These are phyloP conservation scores for Blastosporella zonata DNA, from an alignment of 1,284 basidiomycete genomes.

Conservation along the genomic window DNA sequence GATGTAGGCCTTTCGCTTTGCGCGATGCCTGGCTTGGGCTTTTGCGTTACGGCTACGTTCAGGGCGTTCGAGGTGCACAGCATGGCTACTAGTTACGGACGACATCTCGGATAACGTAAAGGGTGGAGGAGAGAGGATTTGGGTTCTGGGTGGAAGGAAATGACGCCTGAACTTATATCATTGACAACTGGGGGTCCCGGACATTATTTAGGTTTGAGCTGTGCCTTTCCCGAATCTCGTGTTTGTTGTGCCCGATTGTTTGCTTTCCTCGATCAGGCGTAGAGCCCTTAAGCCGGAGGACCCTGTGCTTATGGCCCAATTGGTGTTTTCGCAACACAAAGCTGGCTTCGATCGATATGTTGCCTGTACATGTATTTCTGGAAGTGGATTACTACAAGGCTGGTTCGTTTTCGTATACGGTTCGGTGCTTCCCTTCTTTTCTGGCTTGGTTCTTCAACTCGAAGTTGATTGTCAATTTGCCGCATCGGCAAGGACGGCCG, in stretches of 20 bases:
- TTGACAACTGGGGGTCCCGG: slow-evolving; percentile 25
- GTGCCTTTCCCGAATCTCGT: slow-evolving; percentile 11
- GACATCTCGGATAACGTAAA: slow-evolving; percentile 40
- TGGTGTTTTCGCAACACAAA: slow-evolving; percentile 11
- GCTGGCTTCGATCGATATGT: slow-evolving; percentile 11
- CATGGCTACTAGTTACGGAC: slow-evolving; percentile 35
- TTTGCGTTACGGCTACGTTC: slow-evolving; percentile 84
- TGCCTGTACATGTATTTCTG: slow-evolving; percentile 3
- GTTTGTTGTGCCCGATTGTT: slow-evolving; percentile 26
- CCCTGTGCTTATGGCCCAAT: slow-evolving; percentile 36
- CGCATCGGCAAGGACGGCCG: slow-evolving; percentile 36
- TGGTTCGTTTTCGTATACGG: slow-evolving; percentile 11
- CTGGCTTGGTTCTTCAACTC: slow-evolving; percentile 13
- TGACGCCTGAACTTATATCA: slow-evolving; percentile 36
- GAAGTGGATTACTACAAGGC: no score
- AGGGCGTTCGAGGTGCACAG: slow-evolving; percentile 51
- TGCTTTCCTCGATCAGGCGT: slow-evolving; percentile 47
- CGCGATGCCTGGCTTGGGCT: slow-evolving; percentile 87
- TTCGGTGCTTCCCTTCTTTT: slow-evolving; percentile 20
- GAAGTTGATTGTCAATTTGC: slow-evolving; percentile 13
- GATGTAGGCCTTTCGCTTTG: slow-evolving; percentile 91
- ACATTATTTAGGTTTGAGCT: slow-evolving; percentile 22
- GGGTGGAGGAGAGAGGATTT: slow-evolving; percentile 33
- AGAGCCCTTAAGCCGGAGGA: slow-evolving; percentile 35
- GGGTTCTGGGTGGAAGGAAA: slow-evolving; percentile 32